Evolutionary conservation across 179 eudicot genomes (phyloP).

Genomic region (Sideroxylon spinosum): DNA sequence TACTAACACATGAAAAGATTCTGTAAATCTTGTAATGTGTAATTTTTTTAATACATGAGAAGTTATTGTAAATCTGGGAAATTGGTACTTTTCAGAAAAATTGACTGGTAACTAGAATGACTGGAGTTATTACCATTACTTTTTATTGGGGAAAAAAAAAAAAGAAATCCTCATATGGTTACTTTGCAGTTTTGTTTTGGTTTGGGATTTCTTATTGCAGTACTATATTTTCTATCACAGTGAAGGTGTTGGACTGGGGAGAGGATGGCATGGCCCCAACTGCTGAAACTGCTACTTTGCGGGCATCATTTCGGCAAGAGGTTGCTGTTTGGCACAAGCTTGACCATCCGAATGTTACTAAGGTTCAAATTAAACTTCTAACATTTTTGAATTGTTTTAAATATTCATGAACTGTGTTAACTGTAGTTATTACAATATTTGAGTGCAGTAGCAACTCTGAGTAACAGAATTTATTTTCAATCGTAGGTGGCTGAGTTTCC

Average conservation of each 20-base stretch:
- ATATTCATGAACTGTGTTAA: not conserved
- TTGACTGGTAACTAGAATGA: too few species aligned
- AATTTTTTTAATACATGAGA: not conserved
- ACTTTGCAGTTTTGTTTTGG: not conserved
- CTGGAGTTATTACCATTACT: too few species aligned
- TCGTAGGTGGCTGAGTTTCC: not conserved
- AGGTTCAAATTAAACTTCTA: constrained; percentile 29
- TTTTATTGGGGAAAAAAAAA: not conserved
- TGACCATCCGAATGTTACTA: constrained; percentile 88
- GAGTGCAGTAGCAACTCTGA: not conserved
- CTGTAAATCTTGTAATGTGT: too few species aligned
- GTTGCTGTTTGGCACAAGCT: constrained; percentile 95
- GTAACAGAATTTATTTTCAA: not conserved
- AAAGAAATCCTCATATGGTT: not conserved
- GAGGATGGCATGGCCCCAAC: constrained; percentile 83
- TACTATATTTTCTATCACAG: constrained; percentile 30
- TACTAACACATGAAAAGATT: not conserved
- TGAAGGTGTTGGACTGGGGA: constrained; percentile 92
- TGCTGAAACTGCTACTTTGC: constrained; percentile 58
- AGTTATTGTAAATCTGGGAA: too few species aligned
- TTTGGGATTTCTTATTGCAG: constrained; percentile 3
- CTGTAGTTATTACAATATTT: not conserved
- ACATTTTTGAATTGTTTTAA: not conserved
- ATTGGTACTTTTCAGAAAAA: too few species aligned
- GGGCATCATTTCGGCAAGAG: constrained; percentile 66